Base-by-base conservation (phyloP, 2,329 filamentous ascomycete species). In the Neopestalotiopsis clavispora region DNA sequence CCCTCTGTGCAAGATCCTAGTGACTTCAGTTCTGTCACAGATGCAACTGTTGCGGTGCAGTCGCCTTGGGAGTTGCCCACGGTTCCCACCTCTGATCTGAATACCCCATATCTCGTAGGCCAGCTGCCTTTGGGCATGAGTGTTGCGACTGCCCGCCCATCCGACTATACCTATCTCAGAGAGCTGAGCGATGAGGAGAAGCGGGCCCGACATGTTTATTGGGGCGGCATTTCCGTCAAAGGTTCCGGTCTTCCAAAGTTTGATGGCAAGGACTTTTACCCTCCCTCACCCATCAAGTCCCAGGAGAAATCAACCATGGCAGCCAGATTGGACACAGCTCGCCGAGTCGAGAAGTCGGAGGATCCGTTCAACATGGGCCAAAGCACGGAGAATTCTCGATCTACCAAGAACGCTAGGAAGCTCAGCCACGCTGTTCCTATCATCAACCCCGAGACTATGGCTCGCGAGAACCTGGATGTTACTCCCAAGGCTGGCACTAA, bases 241-340 rank as follows among this genome's bases (percentile, higher is more conserved):
- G 81, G 85, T 63, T 82, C 80, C 42, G 86, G 87, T 2, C 79
- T 90, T 56, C 89, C 89, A 42, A 90, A 89, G 76, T 91, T 89
- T 72, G 89, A 91, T 72, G 89, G 89, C 30, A 90, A 89, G 75
- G 84, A 90, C 75, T 91, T 91, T 72, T 91, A 90, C 70, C 87
- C 85, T 38, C 80, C 87, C 3, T 90, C 88, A 0, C 86, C 87
- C 1, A 75, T 78, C 70, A 87, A 86, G 74, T 73, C 66, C 9
- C 42, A 20, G 17, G 58, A 20, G 34, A 69, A 58, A 20, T 28
- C 52, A 12, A 69, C 63, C 23, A 12, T 28, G 38, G 14, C 66
- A 17, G 10, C 23, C 40, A 69, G 65, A 23, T 59, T 20, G 58
- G 40, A 65, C 28, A 13, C 13, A 10, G 64, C 70, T 70, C 62